A percentile compares a stretch with the other conserved stretches of the same genome.
phyloP scores from a whole-genome alignment of 2,329 filamentous ascomycete species.

The Colletotrichum trifolii region DNA sequence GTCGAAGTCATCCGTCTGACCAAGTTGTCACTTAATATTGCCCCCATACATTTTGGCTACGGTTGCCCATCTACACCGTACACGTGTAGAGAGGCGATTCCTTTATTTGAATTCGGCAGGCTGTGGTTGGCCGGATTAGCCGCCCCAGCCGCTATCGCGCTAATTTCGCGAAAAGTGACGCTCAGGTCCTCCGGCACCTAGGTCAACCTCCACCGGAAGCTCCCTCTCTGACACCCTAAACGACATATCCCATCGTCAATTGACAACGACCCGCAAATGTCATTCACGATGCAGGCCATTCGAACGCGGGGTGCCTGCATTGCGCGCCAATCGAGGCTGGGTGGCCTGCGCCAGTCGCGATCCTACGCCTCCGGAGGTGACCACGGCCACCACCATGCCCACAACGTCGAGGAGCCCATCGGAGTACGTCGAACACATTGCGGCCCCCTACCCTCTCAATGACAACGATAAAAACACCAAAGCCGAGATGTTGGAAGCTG shows the following conservation, averaged over 20 bases:
- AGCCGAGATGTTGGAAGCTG: neutral
- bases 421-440: slow-evolving; percentile 59
- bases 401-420: slow-evolving; percentile 63
- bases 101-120: slow-evolving; percentile 38
- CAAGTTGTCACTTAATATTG: slow-evolving; percentile 32
- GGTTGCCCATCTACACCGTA: slow-evolving; percentile 7
- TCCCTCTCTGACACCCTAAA: slow-evolving; percentile 25
- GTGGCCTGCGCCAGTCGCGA: slow-evolving; percentile 51
- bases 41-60: neutral
- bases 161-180: slow-evolving; percentile 34
- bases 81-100: slow-evolving; percentile 20
- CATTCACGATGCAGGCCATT: slow-evolving; percentile 49
- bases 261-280: slow-evolving; percentile 24
- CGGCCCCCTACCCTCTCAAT: neutral
- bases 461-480: neutral
- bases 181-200: slow-evolving; percentile 24
- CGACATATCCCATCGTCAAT: slow-evolving; percentile 30
- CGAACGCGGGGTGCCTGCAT: slow-evolving; percentile 49
- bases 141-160: slow-evolving; percentile 17
- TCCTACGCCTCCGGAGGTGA: slow-evolving; percentile 64
- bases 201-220: slow-evolving; percentile 32
- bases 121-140: slow-evolving; percentile 16
- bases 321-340: slow-evolving; percentile 50
- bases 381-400: slow-evolving; percentile 57
- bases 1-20: slow-evolving; percentile 31